These are phyloP conservation scores for Musa itinerans DNA, from an alignment of 176 grass and related monocot species.

Conservation along the genomic window DNA sequence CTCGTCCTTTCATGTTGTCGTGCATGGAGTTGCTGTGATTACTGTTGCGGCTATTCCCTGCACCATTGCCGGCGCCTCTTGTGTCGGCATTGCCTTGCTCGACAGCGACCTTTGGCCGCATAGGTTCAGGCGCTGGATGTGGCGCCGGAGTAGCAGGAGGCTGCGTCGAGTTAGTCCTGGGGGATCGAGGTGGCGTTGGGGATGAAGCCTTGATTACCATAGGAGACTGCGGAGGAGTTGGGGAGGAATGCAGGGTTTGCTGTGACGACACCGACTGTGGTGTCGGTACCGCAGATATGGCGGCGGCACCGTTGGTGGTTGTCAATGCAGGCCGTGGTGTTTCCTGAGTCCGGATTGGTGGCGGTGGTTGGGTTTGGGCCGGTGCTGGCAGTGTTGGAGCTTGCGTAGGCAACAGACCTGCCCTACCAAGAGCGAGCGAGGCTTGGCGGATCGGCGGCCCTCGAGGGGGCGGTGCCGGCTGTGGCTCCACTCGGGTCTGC, in stretches of 20 bases:
- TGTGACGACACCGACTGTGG: neutral
- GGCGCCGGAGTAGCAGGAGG: neutral
- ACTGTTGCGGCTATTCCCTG: neutral
- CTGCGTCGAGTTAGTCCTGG: neutral
- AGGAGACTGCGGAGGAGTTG: constrained; percentile 23
- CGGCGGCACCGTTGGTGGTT: neutral
- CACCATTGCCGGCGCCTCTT: neutral
- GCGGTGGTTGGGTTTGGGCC: neutral
- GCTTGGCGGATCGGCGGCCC: neutral
- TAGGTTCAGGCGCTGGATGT: constrained; percentile 17
- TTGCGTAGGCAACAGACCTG: neutral
- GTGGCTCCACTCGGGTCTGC: neutral
- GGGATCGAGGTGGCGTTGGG: constrained; percentile 18
- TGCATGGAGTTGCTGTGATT: constrained; percentile 1
- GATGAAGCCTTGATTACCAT: constrained; percentile 26
- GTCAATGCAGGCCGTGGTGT: neutral
- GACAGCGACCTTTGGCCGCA: neutral
- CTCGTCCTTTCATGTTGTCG: neutral
- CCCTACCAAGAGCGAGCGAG: neutral
- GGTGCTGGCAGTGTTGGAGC: neutral
- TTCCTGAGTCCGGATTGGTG: neutral
- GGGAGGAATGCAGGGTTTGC: neutral
- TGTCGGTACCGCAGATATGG: neutral
- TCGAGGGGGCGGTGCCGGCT: neutral
- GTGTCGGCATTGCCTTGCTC: neutral